Base-by-base conservation (phyloP, 2,329 filamentous ascomycete species). In the Aspergillus clavatus region DNA sequence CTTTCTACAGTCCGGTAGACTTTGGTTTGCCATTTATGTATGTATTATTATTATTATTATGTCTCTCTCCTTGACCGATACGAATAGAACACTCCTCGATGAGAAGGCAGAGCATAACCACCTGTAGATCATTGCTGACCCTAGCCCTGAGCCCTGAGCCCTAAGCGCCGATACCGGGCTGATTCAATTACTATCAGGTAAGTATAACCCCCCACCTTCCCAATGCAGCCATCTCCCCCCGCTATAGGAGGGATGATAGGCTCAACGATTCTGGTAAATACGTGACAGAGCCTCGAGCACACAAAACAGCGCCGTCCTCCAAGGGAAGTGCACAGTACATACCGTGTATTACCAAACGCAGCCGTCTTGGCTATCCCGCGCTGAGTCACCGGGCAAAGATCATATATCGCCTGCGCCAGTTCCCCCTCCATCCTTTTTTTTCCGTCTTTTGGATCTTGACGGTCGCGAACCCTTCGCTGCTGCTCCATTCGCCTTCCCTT, bases 391-490 rank as follows among this genome's bases (percentile, higher is more conserved):
- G 22, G 21, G 19, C 22, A 16, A 28, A 16, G 18, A 10, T 35
- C 16, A 46, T 53, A 45, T 43, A 41, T 40, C 18, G 40, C 42
- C 44, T 47, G 48, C 27, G 28, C 29, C 5, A 24, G 11, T 12
- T 36, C 7, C 29, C 40, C 40, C 40, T 33, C 29, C 40, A 50
- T 47, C 49, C 33, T 47, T 53, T 45, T 55, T 57, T 55, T 54
- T 54, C 39, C 53, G 53, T 52, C 47, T 58, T 58, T 58, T 55
- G 52, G 51, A 43, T 56, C 48, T 57, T 57, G 54, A 58, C 56
- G 48, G 56, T 56, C 45, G 56, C 56, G 56, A 56, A 35, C 16
- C 48, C 50, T 54, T 58, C 54, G 54, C 54, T 42, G 48, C 56
- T 56, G 56, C 53, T 58, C 56, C 56, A 52, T 50, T 48, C 48